Base-by-base conservation (phyloP, 768 basidiomycete species). In the Russula abietina region DNA sequence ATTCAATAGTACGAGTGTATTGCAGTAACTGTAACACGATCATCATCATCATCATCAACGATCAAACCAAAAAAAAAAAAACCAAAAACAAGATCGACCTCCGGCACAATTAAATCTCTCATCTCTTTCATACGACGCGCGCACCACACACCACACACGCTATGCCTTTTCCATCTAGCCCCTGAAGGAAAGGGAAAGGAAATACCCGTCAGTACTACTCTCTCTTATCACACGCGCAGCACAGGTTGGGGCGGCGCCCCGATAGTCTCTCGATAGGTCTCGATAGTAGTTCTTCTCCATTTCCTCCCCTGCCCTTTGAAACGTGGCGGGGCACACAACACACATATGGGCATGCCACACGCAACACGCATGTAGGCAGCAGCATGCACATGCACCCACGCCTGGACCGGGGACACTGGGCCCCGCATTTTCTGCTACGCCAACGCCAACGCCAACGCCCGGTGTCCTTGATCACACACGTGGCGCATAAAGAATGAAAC, bases 71-170 rank as follows among this genome's bases (percentile, higher is more conserved):
- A n/a, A 45, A 46, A 51, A 19, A 36, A 36, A 46, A 57, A 53
- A 36, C n/a, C n/a, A n/a, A n/a, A n/a, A n/a, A n/a, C n/a, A 48
- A 59, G 59, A 53, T 59, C 59, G 59, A 60, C 59, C 43, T 36
- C n/a, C 41, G 61, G 39, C 24, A 52, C 39, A 51, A 57, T 33
- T 39, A 39, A 39, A 39, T 39, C 14, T 17, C n/a, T n/a, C n/a
- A n/a, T n/a, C n/a, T n/a, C n/a, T n/a, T n/a, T n/a, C n/a, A n/a
- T n/a, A n/a, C n/a, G n/a, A n/a, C n/a, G n/a, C n/a, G n/a, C n/a
- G n/a, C n/a, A n/a, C n/a, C n/a, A 33, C 38, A 30, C 28, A 14
- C 16, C 17, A 28, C 24, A 32, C 54, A 28, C 32, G 24, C 54
- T 43, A 56, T 50, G 30, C 55, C 55, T 17, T 45, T 52, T 57